Evolutionary conservation across 2,329 filamentous ascomycete genomes (phyloP).

Genomic region (Alternaria incomplexa): DNA sequence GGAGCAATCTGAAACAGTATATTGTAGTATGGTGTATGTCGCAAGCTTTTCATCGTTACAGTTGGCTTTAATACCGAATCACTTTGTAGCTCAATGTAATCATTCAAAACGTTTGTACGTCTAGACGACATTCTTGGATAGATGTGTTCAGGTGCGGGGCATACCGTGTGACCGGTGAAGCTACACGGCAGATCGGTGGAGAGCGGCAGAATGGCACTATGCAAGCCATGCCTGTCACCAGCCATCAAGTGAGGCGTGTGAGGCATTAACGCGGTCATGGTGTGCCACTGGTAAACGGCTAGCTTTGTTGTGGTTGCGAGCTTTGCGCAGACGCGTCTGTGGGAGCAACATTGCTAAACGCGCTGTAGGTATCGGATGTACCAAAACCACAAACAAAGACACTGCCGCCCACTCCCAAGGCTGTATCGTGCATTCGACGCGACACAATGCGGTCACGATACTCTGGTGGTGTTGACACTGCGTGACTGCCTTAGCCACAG

Average conservation of each 20-base stretch:
- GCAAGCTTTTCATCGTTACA: neutral
- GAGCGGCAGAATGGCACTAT: slow-evolving; percentile 21
- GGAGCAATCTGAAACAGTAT: slow-evolving; percentile 17
- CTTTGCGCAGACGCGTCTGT: neutral
- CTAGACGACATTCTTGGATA: neutral
- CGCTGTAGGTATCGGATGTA: neutral
- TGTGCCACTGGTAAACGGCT: slow-evolving; percentile 17
- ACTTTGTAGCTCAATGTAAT: slow-evolving; percentile 7
- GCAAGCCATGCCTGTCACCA: slow-evolving; percentile 21
- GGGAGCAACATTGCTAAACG: slow-evolving; percentile 1
- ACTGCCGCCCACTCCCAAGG: neutral
- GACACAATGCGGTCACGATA: slow-evolving; percentile 19
- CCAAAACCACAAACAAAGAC: neutral
- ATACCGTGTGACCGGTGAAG: slow-evolving; percentile 12
- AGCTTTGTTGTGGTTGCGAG: neutral
- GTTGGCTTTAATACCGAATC: slow-evolving; percentile 24
- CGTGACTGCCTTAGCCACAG: slow-evolving; percentile 14
- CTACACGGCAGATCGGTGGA: neutral
- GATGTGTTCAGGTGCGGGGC: slow-evolving; percentile 5
- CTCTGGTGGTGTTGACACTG: slow-evolving; percentile 25
- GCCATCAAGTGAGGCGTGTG: slow-evolving; percentile 5
- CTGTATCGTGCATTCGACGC: neutral
- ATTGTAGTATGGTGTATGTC: neutral
- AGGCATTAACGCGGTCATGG: slow-evolving; percentile 37
- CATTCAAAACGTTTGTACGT: neutral